Evolutionary conservation across 169 alveolate genomes (phyloP).

Genomic region (Ichthyophthirius multifiliis): DNA sequence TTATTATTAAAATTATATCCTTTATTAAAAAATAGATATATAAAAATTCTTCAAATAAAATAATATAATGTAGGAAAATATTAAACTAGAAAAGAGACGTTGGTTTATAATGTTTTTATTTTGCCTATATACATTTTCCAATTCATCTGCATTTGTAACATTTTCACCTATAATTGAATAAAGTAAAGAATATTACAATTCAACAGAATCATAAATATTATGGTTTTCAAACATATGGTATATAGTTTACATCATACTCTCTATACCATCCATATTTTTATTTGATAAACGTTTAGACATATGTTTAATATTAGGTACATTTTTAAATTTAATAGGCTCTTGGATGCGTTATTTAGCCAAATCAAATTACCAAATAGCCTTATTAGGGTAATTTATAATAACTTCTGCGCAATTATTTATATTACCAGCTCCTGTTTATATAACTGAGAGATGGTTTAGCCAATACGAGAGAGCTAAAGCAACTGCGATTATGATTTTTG

Average conservation of each 20-base stretch:
- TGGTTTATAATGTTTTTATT: background rate
- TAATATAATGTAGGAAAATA: too few relatives aligned
- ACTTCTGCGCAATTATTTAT: background rate
- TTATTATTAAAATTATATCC: too few relatives aligned
- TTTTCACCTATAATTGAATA: background rate
- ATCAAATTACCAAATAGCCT: background rate
- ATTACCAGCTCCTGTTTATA: background rate
- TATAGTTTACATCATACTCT: background rate
- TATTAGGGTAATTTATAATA: background rate
- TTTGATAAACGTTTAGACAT: background rate
- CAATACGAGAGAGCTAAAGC: background rate
- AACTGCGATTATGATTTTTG: background rate
- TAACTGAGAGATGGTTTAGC: conserved; percentile 2
- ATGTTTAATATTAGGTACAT: background rate
- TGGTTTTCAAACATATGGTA: background rate
- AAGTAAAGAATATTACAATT: background rate
- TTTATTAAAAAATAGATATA: too few relatives aligned
- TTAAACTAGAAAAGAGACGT: background rate
- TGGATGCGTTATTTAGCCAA: background rate
- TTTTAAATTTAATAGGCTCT: background rate
- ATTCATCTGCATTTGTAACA: background rate
- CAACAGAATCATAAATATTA: background rate
- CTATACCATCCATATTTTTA: background rate
- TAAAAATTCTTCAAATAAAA: too few relatives aligned
- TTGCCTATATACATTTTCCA: background rate